A percentile compares a stretch with the other conserved stretches of the same genome.
phyloP scores from a whole-genome alignment of 2,329 filamentous ascomycete genomes.

The Penicillium sp. region DNA sequence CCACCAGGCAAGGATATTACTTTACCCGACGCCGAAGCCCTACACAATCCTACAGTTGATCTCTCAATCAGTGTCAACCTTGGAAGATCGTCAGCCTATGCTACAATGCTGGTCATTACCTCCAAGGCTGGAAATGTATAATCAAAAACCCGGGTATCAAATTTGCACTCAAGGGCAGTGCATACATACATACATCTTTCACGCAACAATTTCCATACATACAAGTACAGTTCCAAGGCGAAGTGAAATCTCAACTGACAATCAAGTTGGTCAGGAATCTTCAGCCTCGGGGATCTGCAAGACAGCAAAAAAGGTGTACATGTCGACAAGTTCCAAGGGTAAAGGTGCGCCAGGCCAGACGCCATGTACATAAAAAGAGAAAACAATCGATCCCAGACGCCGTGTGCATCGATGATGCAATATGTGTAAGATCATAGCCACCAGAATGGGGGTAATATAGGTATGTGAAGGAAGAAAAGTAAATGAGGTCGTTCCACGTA shows the following conservation, averaged over 20 bases:
- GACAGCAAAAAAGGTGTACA: slow-evolving; percentile 5
- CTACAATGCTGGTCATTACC: not conserved
- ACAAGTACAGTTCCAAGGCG: slow-evolving; percentile 16
- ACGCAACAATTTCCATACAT: slow-evolving; percentile 15
- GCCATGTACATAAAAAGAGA: slow-evolving; percentile 11
- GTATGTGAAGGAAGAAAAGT: slow-evolving; percentile 10
- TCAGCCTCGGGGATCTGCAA: slow-evolving; percentile 12
- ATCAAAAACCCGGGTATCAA: slow-evolving; percentile 19
- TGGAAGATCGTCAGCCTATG: not conserved
- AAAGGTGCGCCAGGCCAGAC: slow-evolving; percentile 10
- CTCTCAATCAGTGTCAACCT: too few relatives aligned
- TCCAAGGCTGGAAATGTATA: not conserved
- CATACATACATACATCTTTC: slow-evolving; percentile 11
- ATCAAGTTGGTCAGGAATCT: not conserved
- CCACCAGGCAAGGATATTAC: not conserved
- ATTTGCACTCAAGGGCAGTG: slow-evolving; percentile 13
- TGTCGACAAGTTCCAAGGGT: not conserved
- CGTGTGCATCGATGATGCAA: slow-evolving; percentile 12
- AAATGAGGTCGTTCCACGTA: slow-evolving; percentile 15
- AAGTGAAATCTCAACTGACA: not conserved
- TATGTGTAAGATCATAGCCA: slow-evolving; percentile 17
- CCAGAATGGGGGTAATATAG: slow-evolving; percentile 11
- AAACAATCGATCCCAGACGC: slow-evolving; percentile 11
- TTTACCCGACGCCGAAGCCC: not conserved
- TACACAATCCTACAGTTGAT: not conserved